phyloP scores from a whole-genome alignment of 2,329 filamentous ascomycete genomes.

The Botrytis hyacinthi region DNA sequence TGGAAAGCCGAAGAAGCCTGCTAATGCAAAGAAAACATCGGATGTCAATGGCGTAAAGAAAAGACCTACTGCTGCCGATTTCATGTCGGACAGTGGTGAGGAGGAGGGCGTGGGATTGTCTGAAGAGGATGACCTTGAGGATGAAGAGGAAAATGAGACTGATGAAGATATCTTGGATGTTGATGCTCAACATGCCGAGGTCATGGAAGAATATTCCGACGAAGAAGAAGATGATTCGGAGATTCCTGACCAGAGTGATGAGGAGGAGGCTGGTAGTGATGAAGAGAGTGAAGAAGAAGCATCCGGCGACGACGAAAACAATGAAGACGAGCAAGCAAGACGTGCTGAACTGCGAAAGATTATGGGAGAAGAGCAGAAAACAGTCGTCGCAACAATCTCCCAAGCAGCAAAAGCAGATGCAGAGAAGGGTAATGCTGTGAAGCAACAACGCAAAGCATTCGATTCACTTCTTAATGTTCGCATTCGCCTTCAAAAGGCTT shows the following conservation, averaged over 20 bases:
- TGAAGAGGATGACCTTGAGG: constrained; percentile 23
- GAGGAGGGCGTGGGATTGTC: constrained; percentile 39
- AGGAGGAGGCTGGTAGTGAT: constrained; percentile 34
- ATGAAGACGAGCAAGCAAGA: constrained; percentile 38
- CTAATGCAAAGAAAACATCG: neutral
- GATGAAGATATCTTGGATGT: constrained; percentile 39
- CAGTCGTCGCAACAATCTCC: constrained; percentile 57
- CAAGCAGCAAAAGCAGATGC: constrained; percentile 72
- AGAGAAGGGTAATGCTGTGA: constrained; percentile 82
- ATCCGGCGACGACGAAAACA: constrained; percentile 32
- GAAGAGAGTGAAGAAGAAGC: constrained; percentile 39
- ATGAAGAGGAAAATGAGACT: constrained; percentile 32
- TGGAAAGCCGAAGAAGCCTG: constrained; percentile 45
- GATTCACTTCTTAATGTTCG: constrained; percentile 85
- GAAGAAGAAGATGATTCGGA: constrained; percentile 35
- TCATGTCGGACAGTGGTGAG: constrained; percentile 48
- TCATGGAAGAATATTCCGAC: constrained; percentile 36
- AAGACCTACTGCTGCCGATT: constrained; percentile 55
- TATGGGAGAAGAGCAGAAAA: constrained; percentile 66
- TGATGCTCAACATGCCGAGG: constrained; percentile 37
- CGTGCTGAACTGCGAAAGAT: constrained; percentile 64
- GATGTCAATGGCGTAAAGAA: constrained; percentile 39
- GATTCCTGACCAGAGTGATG: constrained; percentile 38
- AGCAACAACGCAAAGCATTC: constrained; percentile 79
- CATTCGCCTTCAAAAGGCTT: constrained; percentile 88